These are phyloP conservation scores for Chlamydomonas eustigma DNA, from an alignment of 139 green algal species.

Conservation along the genomic window DNA sequence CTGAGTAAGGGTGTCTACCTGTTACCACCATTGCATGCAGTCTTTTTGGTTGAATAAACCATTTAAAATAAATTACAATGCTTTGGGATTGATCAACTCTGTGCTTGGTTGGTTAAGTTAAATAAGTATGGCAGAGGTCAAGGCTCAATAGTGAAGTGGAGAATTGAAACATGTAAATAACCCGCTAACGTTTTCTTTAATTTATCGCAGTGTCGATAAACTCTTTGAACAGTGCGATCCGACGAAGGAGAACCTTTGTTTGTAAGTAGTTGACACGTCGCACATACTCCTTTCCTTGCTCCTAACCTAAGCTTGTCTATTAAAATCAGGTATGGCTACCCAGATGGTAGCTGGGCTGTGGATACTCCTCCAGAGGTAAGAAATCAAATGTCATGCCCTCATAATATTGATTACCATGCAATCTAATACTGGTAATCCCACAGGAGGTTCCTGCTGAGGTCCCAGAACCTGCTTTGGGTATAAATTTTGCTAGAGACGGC, in stretches of 20 bases:
- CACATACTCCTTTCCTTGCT: too few species aligned
- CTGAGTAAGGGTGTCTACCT: slow-evolving; percentile 19
- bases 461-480: slow-evolving; percentile 72
- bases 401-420: not conserved
- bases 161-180: too few species aligned
- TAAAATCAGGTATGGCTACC: slow-evolving; percentile 48
- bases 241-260: slow-evolving; percentile 29
- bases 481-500: slow-evolving; percentile 51
- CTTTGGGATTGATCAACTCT: too few species aligned
- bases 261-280: slow-evolving; percentile 49
- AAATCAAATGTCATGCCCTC: not conserved
- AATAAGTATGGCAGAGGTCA: too few species aligned
- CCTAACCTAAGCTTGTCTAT: too few species aligned
- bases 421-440: slow-evolving; percentile 43
- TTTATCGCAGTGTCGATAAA: slow-evolving; percentile 20
- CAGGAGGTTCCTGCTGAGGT: slow-evolving; percentile 92
- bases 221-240: slow-evolving; percentile 19
- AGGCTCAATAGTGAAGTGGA: too few species aligned
- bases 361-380: slow-evolving; percentile 57
- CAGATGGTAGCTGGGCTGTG: slow-evolving; percentile 71
- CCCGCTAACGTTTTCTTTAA: too few species aligned
- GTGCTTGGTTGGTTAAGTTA: too few species aligned
- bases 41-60: too few species aligned
- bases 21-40: too few species aligned
- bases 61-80: too few species aligned